These are phyloP conservation scores for Boletales sp. DNA, from an alignment of 768 basidiomycete genomes.

Conservation along the genomic window DNA sequence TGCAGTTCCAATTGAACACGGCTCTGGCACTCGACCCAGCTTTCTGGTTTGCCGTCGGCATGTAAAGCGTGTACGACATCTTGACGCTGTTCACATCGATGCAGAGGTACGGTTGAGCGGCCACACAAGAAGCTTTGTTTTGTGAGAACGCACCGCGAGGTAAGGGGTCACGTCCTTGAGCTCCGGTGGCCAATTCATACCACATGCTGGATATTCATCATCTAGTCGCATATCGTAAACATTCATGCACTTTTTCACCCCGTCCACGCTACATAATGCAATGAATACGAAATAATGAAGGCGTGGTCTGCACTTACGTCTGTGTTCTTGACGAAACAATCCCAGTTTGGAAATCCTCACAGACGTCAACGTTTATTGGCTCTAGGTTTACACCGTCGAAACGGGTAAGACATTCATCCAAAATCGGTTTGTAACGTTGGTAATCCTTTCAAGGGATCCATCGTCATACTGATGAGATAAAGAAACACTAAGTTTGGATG, in stretches of 20 bases:
- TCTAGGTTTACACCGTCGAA: constrained; percentile 43
- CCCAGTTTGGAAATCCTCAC: constrained; percentile 54
- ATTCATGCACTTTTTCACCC: constrained; percentile 78
- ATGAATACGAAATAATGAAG: background rate
- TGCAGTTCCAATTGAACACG: constrained; percentile 63
- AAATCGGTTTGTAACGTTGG: constrained; percentile 51
- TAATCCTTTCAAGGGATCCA: constrained; percentile 45
- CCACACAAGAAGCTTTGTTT: background rate
- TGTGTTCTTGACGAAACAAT: constrained; percentile 30
- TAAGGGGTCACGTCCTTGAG: constrained; percentile 72
- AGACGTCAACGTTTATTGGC: constrained; percentile 52
- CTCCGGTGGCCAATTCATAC: constrained; percentile 97
- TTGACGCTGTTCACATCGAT: constrained; percentile 46
- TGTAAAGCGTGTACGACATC: constrained; percentile 86
- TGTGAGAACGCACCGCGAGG: constrained; percentile 59
- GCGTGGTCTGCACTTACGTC: constrained; percentile 16
- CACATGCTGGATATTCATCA: constrained; percentile 83
- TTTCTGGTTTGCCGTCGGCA: constrained; percentile 67
- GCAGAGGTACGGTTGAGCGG: background rate
- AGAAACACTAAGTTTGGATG: constrained; percentile 12
- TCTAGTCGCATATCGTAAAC: constrained; percentile 93
- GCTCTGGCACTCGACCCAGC: constrained; percentile 84
- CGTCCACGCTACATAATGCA: constrained; percentile 52
- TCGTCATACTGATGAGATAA: constrained; percentile 1
- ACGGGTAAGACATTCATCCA: constrained; percentile 56